Evolutionary conservation across 169 alveolate genomes (phyloP).

Genomic region (Theileria orientalis): DNA sequence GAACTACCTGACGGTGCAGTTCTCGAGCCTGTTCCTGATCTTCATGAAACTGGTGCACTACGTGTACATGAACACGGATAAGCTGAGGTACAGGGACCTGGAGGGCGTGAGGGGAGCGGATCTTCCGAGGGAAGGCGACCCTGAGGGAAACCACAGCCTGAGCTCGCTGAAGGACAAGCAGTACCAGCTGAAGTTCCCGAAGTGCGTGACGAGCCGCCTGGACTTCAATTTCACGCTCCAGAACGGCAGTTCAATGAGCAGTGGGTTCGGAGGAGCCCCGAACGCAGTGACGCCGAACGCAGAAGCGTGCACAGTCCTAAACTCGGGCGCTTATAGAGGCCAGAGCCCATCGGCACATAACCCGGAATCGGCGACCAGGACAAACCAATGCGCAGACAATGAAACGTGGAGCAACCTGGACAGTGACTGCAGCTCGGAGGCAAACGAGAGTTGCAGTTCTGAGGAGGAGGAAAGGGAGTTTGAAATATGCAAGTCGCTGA

Average conservation of each 20-base stretch:
- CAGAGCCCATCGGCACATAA: too few species aligned
- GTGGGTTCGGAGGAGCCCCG: too few species aligned
- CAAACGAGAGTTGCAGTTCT: too few species aligned
- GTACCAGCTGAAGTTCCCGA: slow-evolving; percentile 11
- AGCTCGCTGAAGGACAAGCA: background rate
- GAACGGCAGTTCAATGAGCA: background rate
- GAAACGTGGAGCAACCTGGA: too few species aligned
- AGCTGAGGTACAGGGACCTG: background rate
- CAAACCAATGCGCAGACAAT: too few species aligned
- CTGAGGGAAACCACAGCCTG: background rate
- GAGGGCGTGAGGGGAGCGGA: background rate
- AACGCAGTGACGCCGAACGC: background rate
- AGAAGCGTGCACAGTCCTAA: background rate
- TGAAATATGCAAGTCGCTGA: slow-evolving; percentile 10
- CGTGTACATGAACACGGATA: slow-evolving; percentile 14
- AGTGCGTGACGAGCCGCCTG: slow-evolving; percentile 22
- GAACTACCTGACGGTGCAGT: slow-evolving; percentile 43
- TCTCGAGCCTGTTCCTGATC: slow-evolving; percentile 25
- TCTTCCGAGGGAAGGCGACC: too few species aligned
- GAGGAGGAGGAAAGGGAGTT: background rate
- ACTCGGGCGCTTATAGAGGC: too few species aligned
- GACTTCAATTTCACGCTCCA: background rate
- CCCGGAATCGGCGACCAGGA: too few species aligned
- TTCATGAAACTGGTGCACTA: slow-evolving; percentile 21
- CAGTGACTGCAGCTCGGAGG: too few species aligned